phyloP scores from a whole-genome alignment of 1,139 yeast genomes.

The Zhuliangozyma parablackwelliae region DNA sequence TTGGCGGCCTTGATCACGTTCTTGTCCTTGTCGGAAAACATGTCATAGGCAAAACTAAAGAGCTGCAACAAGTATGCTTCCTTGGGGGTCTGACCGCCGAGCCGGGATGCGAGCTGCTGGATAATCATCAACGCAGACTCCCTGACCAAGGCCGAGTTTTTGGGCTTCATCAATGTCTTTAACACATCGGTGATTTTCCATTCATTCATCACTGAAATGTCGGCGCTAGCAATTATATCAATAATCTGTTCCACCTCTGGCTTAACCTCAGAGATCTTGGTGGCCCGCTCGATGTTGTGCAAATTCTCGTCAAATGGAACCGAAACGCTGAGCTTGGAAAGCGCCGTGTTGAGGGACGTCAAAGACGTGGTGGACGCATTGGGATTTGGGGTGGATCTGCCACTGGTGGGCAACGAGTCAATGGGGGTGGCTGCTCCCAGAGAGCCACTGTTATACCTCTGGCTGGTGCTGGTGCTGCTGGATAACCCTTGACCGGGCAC shows the following conservation, averaged over 20 bases:
- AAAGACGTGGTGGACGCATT: constrained; percentile 63
- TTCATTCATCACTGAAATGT: constrained; percentile 48
- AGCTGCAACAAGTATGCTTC: constrained; percentile 70
- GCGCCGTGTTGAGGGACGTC: constrained; percentile 64
- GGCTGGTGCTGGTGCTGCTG: constrained; percentile 1
- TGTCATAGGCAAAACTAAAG: constrained; percentile 56
- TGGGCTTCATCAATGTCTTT: constrained; percentile 64
- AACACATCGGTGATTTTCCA: constrained; percentile 66
- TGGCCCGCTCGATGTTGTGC: constrained; percentile 50
- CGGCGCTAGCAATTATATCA: constrained; percentile 38
- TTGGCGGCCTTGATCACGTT: constrained; percentile 81
- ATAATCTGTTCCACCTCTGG: constrained; percentile 56
- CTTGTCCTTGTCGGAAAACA: constrained; percentile 79
- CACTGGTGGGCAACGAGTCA: constrained; percentile 39
- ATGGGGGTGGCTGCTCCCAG: constrained; percentile 21
- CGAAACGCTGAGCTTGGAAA: constrained; percentile 53
- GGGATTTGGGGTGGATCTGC: constrained; percentile 35
- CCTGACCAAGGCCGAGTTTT: constrained; percentile 67
- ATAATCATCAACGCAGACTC: constrained; percentile 70
- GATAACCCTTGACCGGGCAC: constrained; percentile 1
- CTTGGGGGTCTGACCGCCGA: constrained; percentile 64
- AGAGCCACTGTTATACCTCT: constrained; percentile 5
- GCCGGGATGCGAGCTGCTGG: constrained; percentile 61
- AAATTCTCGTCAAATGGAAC: constrained; percentile 69
- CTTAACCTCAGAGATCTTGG: constrained; percentile 62